Evolutionary conservation across 2,329 filamentous ascomycete species (phyloP), one percentile per base, ranked within the genome.

Genomic region (Parafenestella ontariensis): DNA sequence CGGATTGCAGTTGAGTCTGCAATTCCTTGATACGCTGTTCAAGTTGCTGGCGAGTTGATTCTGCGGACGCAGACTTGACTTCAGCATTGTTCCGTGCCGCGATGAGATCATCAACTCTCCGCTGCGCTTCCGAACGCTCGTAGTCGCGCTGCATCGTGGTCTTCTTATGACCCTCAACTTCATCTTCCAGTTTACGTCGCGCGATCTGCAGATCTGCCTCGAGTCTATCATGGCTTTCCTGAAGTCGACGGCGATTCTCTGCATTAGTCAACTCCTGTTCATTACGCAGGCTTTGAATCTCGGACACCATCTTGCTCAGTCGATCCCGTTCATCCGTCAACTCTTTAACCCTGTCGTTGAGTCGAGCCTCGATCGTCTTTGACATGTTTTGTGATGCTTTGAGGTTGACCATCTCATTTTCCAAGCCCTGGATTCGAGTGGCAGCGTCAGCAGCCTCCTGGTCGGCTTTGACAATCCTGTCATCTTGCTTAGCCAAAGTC

Each of bases 311-410:
- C 52, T 87, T 88, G 76, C 94, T 96, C 4, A 98, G 84, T 26
- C 93, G 86, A 41, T 88, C 86, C 61, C 92, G 90, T 73, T 99
- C 95, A 56, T 96, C 91, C 37, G 90, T 84, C 11, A 98, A 81
- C 18, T 80, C 86, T 69, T 96, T 92, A 61, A 95, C 96, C 70
- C 98, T 93, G 66, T 95, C 91, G 58, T 86, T 89, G 39, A 98
- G 82, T 47, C 96, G 88, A 59, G 90, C 89, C 72, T 98, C 93
- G 29, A 97, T 96, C 51, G 89, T 91, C 79, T 95, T 96, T 90
- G 91, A 96, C 9, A 99, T 82, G 33, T 92, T 90, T 78, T 96
- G 96, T 76, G 98, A 94, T 0, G 94, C 93, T 75, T 96, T 96
- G 29, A 97, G 84, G 69, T 98, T 97, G 15, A 92, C 89, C 49